Conservation (phyloP, 192 early-diverging fungal species). For the Coemansia sp. region DNA sequence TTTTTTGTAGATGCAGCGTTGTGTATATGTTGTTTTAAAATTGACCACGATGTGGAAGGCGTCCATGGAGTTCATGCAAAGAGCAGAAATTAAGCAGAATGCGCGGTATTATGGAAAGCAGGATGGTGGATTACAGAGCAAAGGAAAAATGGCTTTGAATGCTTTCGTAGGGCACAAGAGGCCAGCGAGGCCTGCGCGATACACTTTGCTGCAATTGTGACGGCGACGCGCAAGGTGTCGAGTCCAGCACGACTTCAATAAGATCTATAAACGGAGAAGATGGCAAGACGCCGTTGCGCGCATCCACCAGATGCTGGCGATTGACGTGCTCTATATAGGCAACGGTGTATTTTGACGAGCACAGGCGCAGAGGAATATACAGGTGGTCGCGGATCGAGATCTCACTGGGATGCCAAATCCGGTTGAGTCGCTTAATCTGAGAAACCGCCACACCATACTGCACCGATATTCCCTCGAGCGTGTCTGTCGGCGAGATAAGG, state of each 20-base stretch:
- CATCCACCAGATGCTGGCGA: conserved; percentile 7
- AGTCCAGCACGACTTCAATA: conserved; percentile 34
- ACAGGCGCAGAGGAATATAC: conserved; percentile 48
- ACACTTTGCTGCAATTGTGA: background rate
- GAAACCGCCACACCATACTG: conserved; percentile 36
- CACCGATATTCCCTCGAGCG: conserved; percentile 37
- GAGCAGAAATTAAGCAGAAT: background rate
- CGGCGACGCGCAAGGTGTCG: background rate
- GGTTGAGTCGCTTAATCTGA: conserved; percentile 44
- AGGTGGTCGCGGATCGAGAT: conserved; percentile 33
- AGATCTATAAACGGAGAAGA: conserved; percentile 17
- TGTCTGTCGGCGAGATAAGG: conserved; percentile 15
- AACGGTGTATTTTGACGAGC: conserved; percentile 25
- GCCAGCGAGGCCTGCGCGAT: conserved; percentile 19
- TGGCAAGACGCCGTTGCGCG: background rate
- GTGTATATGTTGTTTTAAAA: too few species aligned
- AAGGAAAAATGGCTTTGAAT: conserved; percentile 38
- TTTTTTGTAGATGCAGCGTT: too few species aligned
- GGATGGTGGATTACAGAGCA: conserved; percentile 14
- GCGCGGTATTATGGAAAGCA: background rate
- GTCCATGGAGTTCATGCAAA: background rate
- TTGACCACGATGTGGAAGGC: too few species aligned
- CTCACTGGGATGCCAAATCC: conserved; percentile 45
- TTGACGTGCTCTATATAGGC: conserved; percentile 33
- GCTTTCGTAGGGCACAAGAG: conserved; percentile 31